Percentiles rank a stretch among this genome's conserved stretches.
These are phyloP conservation scores for Nicotiana otophora DNA, from an alignment of 257 asterid species.

Conservation along the genomic window DNA sequence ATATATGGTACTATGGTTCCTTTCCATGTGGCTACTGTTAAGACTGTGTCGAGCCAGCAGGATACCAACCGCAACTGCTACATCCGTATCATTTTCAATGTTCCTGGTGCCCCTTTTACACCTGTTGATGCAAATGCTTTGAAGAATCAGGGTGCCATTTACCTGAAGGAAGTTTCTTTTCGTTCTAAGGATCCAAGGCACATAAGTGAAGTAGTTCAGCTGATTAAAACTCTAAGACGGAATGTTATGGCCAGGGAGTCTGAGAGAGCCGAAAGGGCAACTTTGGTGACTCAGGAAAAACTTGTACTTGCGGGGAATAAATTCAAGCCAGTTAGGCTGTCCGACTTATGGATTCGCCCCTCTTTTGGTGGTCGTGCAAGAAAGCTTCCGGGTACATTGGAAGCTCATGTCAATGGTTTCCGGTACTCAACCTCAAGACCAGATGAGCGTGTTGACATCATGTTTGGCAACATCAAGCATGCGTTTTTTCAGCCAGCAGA, in stretches of 20 bases:
- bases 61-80: constrained; percentile 29
- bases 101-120: constrained; percentile 23
- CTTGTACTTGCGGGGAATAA: constrained; percentile 21
- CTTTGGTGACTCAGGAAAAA: constrained; percentile 24
- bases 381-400: constrained; percentile 20
- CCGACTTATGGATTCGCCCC: constrained; percentile 19
- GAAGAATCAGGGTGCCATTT: constrained; percentile 19
- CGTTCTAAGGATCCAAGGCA: constrained; percentile 29
- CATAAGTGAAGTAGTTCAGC: constrained; percentile 23
- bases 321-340: constrained; percentile 22
- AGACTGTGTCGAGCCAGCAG: constrained; percentile 30
- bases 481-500: constrained; percentile 31
- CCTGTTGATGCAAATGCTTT: constrained; percentile 18
- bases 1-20: constrained; percentile 32
- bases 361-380: constrained; percentile 30
- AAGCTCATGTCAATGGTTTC: constrained; percentile 25
- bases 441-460: constrained; percentile 23
- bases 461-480: constrained; percentile 28
- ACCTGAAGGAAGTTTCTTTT: constrained; percentile 23
- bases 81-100: constrained; percentile 23
- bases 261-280: constrained; percentile 22
- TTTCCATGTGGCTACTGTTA: constrained; percentile 26
- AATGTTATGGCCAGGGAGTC: constrained; percentile 20
- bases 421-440: constrained; percentile 24
- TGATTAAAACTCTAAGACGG: constrained; percentile 20